phyloP scores from a whole-genome alignment of 2,329 filamentous ascomycete species.

The Tetracladium maxilliforme region DNA sequence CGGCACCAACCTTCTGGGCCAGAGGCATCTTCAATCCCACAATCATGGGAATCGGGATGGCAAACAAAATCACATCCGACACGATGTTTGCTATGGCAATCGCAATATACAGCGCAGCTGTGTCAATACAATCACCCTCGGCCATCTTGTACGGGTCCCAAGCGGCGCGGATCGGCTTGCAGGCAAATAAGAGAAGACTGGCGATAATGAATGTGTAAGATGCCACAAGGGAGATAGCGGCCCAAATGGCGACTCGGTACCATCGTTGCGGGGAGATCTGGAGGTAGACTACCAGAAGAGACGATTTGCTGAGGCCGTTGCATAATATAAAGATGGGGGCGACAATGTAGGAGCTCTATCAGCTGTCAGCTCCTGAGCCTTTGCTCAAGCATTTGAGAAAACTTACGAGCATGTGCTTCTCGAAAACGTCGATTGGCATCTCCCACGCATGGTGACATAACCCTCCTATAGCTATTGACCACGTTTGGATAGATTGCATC shows the following conservation, averaged over 20 bases:
- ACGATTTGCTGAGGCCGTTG: constrained; percentile 19
- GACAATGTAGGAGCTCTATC: no score
- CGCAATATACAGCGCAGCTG: constrained; percentile 29
- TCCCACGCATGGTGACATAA: constrained; percentile 7
- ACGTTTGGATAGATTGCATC: no score
- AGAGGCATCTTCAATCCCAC: constrained; percentile 25
- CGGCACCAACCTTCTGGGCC: constrained; percentile 28
- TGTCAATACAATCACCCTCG: constrained; percentile 27
- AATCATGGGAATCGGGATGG: constrained; percentile 29
- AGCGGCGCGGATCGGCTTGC: constrained; percentile 16
- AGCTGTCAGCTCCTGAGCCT: no score
- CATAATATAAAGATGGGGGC: constrained; percentile 16
- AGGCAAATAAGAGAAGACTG: constrained; percentile 20
- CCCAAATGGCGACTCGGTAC: constrained; percentile 16
- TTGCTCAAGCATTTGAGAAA: no score
- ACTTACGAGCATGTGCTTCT: constrained; percentile 4
- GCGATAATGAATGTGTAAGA: constrained; percentile 17
- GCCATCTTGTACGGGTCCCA: constrained; percentile 16
- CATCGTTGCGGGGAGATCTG: constrained; percentile 18
- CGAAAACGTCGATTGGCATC: constrained; percentile 5
- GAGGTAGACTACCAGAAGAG: constrained; percentile 22
- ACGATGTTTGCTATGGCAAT: constrained; percentile 31
- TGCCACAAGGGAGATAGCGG: constrained; percentile 13
- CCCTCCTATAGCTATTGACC: no score
- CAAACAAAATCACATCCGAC: constrained; percentile 29